Evolutionary conservation across 805 yeast species (phyloP).

Genomic region (Spencermartinsiella europaea): DNA sequence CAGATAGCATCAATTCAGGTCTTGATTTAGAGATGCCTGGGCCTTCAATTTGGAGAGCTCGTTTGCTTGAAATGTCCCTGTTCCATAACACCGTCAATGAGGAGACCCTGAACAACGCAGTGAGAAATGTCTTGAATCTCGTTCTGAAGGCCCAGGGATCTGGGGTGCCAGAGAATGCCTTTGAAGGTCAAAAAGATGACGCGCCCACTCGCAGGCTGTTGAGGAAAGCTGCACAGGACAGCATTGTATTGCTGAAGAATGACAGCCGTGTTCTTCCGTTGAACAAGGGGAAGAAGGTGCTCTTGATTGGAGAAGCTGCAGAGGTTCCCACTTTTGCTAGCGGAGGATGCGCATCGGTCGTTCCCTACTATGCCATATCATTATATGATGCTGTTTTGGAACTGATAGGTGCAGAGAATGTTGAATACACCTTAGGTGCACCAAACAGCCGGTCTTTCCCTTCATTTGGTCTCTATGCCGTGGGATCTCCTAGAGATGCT

Average conservation of each 20-base stretch:
- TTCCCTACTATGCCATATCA: constrained; percentile 43
- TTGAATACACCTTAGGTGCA: constrained; percentile 21
- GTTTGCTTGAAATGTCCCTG: constrained; percentile 34
- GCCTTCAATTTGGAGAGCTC: constrained; percentile 43
- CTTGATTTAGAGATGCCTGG: constrained; percentile 69
- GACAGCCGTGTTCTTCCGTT: constrained; percentile 45
- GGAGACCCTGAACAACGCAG: constrained; percentile 45
- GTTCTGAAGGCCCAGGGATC: constrained; percentile 41
- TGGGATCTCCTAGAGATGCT: too few relatives aligned
- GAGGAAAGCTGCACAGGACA: constrained; percentile 43
- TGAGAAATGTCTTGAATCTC: constrained; percentile 42
- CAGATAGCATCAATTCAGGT: constrained; percentile 52
- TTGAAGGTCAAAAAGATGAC: constrained; percentile 41
- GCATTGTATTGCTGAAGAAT: constrained; percentile 53
- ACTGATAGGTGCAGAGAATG: constrained; percentile 34
- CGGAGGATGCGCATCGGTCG: constrained; percentile 57
- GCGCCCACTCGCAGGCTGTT: constrained; percentile 42
- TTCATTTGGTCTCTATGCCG: constrained; percentile 27
- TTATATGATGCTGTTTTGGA: constrained; percentile 50
- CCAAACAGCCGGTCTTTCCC: constrained; percentile 36
- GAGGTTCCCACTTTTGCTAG: constrained; percentile 47
- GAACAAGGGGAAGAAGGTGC: constrained; percentile 36
- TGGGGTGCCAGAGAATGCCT: constrained; percentile 40
- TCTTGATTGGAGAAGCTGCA: constrained; percentile 58
- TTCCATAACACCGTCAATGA: constrained; percentile 43